Conservation (phyloP, 192 early-diverging fungal species). For the Podila verticillata region DNA sequence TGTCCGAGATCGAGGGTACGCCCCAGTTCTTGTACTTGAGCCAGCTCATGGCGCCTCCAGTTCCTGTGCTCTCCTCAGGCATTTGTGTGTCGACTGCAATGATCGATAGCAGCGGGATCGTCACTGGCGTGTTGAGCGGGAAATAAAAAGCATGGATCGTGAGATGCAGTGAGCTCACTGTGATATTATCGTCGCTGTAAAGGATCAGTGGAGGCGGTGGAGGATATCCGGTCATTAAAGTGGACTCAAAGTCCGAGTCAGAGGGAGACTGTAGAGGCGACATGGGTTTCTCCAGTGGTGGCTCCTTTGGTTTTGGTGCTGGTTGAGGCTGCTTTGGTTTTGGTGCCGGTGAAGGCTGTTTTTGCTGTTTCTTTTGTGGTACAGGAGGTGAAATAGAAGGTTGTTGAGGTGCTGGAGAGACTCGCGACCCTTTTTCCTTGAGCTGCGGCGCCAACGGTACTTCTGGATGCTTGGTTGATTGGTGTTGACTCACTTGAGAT, state of each 20-base stretch:
- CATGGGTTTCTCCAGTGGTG: background rate
- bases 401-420: no score
- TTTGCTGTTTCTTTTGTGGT: conserved; percentile 1
- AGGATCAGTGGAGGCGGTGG: conserved; percentile 43
- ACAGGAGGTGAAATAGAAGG: no score
- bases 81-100: conserved; percentile 24
- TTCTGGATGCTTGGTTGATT: background rate
- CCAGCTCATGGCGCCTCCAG: conserved; percentile 24
- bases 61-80: background rate
- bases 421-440: no score
- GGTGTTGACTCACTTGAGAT: background rate
- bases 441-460: background rate
- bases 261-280: background rate
- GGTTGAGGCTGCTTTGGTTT: no score
- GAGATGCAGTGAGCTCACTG: conserved; percentile 43
- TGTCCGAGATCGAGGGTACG: conserved; percentile 19
- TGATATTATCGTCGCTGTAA: conserved; percentile 44
- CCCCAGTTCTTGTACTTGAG: conserved; percentile 51
- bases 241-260: background rate
- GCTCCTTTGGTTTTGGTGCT: background rate
- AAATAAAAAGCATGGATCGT: conserved; percentile 50
- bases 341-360: background rate
- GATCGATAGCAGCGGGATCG: conserved; percentile 41
- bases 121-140: conserved; percentile 40
- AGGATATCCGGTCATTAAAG: conserved; percentile 20